These are phyloP conservation scores for Monilinia fructicola DNA, from an alignment of 2,329 filamentous ascomycete genomes.

Conservation along the genomic window DNA sequence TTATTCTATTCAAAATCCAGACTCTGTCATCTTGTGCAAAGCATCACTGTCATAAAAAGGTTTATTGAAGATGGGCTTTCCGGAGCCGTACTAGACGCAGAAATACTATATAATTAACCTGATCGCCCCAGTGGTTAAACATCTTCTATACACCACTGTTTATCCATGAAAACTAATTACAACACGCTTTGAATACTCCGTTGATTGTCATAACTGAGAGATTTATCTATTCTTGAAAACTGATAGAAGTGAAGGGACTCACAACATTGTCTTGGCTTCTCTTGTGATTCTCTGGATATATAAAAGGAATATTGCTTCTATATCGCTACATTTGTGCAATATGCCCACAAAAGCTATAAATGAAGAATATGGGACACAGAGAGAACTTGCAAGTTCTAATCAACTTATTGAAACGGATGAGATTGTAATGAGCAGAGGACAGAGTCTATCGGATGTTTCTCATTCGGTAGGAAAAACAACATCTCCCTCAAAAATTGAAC, in stretches of 20 bases:
- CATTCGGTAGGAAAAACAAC: not conserved
- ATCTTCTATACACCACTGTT: not conserved
- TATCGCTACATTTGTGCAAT: not conserved
- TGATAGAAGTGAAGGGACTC: not conserved
- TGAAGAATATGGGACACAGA: not conserved
- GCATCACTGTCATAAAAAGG: too few species aligned
- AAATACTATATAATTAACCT: too few species aligned
- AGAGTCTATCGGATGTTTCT: not conserved
- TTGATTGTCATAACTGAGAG: not conserved
- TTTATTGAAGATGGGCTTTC: not conserved
- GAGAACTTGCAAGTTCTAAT: not conserved
- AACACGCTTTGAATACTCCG: rapidly evolving
- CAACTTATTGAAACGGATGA: not conserved
- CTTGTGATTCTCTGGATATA: not conserved
- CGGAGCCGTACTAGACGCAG: not conserved
- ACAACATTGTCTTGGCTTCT: not conserved
- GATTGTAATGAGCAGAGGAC: not conserved
- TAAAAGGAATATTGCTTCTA: rapidly evolving
- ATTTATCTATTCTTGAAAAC: too few species aligned
- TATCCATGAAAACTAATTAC: not conserved
- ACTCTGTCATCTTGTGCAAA: rapidly evolving
- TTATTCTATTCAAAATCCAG: too few species aligned
- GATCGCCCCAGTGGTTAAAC: too few species aligned
- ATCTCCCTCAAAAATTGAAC: not conserved
- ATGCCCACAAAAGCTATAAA: not conserved